phyloP scores from a whole-genome alignment of 73 alveolate genomes.

The Paramecium octaurelia region DNA sequence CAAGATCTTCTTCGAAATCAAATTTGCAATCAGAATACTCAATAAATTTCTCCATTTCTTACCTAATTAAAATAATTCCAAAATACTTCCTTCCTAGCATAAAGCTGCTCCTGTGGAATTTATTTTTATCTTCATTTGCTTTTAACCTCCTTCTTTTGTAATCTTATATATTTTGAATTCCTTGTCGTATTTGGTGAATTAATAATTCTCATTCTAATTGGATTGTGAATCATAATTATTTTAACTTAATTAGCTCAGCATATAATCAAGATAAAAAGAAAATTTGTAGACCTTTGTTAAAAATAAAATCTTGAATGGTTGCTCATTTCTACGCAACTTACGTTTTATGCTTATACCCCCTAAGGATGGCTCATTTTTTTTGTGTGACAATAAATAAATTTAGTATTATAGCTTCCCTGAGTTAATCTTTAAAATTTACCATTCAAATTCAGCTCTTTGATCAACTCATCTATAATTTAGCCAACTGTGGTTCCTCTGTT shows the following conservation, averaged over 20 bases:
- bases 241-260: neutral
- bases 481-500: neutral
- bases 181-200: neutral
- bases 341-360: neutral
- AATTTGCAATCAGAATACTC: neutral
- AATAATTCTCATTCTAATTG: neutral
- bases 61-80: neutral
- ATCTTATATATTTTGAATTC: neutral
- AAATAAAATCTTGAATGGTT: neutral
- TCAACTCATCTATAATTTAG: neutral
- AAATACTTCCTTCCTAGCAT: neutral
- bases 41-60: neutral
- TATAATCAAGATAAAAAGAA: neutral
- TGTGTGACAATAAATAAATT: neutral
- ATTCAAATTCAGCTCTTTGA: neutral
- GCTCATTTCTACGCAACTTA: neutral
- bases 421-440: neutral
- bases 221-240: neutral
- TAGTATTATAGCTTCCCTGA: neutral
- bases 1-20: neutral
- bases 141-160: neutral
- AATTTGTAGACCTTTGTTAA: neutral
- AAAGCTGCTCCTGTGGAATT: neutral
- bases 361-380: neutral
- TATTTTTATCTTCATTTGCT: neutral